phyloP scores from a whole-genome alignment of 805 yeast genomes.

The Wickerhamiella galacta region DNA sequence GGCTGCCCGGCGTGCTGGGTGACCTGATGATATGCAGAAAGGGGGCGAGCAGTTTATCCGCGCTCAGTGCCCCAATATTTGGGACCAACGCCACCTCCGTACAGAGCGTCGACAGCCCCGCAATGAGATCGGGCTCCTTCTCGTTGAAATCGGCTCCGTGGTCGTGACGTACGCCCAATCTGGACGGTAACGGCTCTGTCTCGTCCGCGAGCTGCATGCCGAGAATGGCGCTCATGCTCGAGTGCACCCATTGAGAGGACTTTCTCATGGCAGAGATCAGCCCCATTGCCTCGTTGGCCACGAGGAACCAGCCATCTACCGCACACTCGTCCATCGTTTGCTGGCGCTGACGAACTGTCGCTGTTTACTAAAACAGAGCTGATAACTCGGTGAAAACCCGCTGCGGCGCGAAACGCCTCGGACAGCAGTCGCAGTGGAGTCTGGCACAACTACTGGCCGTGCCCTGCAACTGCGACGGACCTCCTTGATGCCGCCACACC shows the following conservation, averaged over 20 bases:
- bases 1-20: slow-evolving; percentile 68
- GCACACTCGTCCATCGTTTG: neutral
- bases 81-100: neutral
- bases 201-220: slow-evolving; percentile 40
- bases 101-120: neutral
- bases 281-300: slow-evolving; percentile 74
- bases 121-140: neutral
- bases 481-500: no score
- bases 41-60: slow-evolving; percentile 67
- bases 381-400: no score
- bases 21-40: slow-evolving; percentile 70
- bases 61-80: slow-evolving; percentile 32
- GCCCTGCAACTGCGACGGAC: no score
- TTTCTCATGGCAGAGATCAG: slow-evolving; percentile 84
- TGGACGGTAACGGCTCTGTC: slow-evolving; percentile 25
- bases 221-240: slow-evolving; percentile 72
- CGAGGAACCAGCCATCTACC: slow-evolving; percentile 33
- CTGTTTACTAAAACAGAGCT: no score
- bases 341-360: no score
- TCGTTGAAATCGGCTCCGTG: neutral
- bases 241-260: slow-evolving; percentile 55
- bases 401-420: no score
- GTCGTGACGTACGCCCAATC: slow-evolving; percentile 19
- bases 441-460: no score
- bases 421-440: no score